Evolutionary conservation across 2,329 filamentous ascomycete genomes (phyloP).

Genomic region (Fusarium pilosicola): DNA sequence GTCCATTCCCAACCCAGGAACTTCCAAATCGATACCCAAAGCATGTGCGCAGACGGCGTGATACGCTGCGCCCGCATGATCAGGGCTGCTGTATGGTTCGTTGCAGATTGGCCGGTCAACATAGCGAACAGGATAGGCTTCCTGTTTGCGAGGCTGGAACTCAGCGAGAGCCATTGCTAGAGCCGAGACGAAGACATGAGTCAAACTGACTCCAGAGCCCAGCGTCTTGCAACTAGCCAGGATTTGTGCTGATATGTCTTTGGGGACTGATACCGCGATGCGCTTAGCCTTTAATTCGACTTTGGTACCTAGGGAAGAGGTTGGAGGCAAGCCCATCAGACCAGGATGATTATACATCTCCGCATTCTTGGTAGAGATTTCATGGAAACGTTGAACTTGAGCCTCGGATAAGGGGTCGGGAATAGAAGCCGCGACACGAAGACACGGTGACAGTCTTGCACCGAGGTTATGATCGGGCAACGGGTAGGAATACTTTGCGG

Average conservation of each 20-base stretch:
- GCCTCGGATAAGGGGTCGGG: background rate
- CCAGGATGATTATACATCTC: background rate
- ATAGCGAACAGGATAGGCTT: background rate
- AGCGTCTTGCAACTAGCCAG: background rate
- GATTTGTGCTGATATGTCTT: background rate
- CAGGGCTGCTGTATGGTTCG: background rate
- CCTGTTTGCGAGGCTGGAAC: background rate
- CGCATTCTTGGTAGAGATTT: background rate
- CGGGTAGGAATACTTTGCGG: background rate
- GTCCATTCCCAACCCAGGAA: background rate
- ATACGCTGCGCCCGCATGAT: background rate
- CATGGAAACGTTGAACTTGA: background rate
- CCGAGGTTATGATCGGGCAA: background rate
- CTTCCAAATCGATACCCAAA: background rate
- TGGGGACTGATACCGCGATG: background rate
- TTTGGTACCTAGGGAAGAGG: accelerated
- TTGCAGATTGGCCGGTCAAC: background rate
- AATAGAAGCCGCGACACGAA: background rate
- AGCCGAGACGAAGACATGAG: background rate
- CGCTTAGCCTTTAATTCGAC: background rate
- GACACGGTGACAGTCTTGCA: background rate
- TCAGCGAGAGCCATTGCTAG: background rate
- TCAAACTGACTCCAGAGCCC: background rate
- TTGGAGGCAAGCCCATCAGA: background rate
- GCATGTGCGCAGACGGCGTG: background rate